These are phyloP conservation scores for Fragaria iinumae DNA, from an alignment of 306 rosid genomes.

Conservation along the genomic window DNA sequence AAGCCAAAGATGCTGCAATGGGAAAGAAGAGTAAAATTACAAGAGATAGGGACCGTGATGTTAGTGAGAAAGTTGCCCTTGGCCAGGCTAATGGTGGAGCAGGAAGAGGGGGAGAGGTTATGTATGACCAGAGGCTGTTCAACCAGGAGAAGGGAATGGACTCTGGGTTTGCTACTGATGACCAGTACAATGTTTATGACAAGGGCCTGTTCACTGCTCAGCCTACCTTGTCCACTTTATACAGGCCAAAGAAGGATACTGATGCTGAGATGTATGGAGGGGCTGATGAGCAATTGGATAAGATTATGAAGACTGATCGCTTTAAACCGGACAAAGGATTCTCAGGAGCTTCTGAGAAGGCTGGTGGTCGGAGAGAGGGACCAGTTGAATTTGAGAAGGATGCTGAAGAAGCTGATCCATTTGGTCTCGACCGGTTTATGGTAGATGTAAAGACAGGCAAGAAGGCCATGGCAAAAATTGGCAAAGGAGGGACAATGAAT, in stretches of 20 bases:
- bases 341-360: constrained; percentile 65
- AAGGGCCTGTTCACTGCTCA: constrained; percentile 76
- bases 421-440: constrained; percentile 89
- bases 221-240: constrained; percentile 81
- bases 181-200: constrained; percentile 89
- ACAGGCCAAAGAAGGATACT: constrained; percentile 81
- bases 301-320: constrained; percentile 87
- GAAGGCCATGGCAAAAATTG: constrained; percentile 77
- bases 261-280: constrained; percentile 78
- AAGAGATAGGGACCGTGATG: constrained; percentile 87
- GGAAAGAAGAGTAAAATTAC: constrained; percentile 95
- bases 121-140: constrained; percentile 87
- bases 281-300: constrained; percentile 87
- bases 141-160: constrained; percentile 93
- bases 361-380: constrained; percentile 68
- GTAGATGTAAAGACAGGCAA: constrained; percentile 76
- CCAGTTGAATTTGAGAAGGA: constrained; percentile 84
- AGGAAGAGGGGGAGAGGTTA: constrained; percentile 72
- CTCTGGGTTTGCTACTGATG: constrained; percentile 88
- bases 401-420: constrained; percentile 84
- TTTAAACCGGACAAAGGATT: constrained; percentile 84
- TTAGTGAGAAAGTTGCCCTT: constrained; percentile 95
- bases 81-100: constrained; percentile 78
- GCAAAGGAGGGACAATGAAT: constrained; percentile 80
- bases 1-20: constrained; percentile 86